Evolutionary conservation across 176 grass and related monocot genomes (phyloP).

Genomic region (Oryza meridionalis): DNA sequence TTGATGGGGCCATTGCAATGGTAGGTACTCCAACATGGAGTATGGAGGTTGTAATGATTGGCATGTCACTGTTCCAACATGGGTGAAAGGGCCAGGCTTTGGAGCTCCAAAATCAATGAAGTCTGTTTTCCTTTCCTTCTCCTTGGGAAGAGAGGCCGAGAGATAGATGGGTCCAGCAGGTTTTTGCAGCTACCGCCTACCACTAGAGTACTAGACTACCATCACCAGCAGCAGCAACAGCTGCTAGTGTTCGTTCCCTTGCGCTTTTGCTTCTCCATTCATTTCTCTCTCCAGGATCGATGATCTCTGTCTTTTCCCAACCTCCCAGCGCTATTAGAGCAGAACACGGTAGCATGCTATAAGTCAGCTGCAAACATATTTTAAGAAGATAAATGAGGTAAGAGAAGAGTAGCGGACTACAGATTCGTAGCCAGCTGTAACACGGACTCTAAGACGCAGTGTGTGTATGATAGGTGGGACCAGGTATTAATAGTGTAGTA

Average conservation of each 20-base stretch:
- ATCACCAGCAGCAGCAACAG: not conserved
- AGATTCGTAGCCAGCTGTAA: too few species aligned
- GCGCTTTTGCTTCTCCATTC: not conserved
- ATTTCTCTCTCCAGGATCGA: constrained; percentile 14
- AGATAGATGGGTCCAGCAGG: constrained; percentile 25
- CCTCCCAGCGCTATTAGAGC: not conserved
- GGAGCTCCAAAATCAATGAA: constrained; percentile 50
- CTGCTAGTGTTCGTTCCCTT: constrained; percentile 33
- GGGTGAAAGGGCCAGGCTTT: constrained; percentile 45
- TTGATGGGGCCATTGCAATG: not conserved
- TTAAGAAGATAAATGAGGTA: too few species aligned
- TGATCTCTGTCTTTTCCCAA: not conserved
- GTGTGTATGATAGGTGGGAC: too few species aligned
- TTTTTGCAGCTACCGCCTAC: constrained; percentile 7
- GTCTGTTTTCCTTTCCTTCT: constrained; percentile 36
- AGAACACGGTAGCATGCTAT: too few species aligned
- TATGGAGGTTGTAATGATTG: constrained; percentile 55
- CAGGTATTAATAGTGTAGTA: too few species aligned
- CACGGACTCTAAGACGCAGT: too few species aligned
- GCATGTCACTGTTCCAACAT: constrained; percentile 47
- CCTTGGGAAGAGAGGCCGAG: constrained; percentile 33
- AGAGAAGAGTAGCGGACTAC: too few species aligned
- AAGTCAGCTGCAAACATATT: too few species aligned
- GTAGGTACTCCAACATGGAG: not conserved
- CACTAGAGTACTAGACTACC: too few species aligned